phyloP scores from a whole-genome alignment of 1,139 yeast genomes.

The Protomyces macrosporus region DNA sequence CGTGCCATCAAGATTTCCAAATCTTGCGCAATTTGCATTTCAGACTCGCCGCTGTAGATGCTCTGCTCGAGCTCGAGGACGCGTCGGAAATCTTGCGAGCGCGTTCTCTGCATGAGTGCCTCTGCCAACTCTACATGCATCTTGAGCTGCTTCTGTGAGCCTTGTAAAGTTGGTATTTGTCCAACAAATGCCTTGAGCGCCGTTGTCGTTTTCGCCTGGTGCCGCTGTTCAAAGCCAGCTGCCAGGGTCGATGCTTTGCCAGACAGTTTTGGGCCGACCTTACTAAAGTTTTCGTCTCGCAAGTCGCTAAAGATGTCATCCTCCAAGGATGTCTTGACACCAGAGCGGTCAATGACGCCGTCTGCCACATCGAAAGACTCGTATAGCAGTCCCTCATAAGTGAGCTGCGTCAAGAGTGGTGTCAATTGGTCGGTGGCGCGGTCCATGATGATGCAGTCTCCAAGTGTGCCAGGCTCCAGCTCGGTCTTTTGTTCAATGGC shows the following conservation, averaged over 20 bases:
- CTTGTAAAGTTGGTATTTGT: slow-evolving; percentile 61
- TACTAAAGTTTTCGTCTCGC: slow-evolving; percentile 68
- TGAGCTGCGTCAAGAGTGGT: slow-evolving; percentile 67
- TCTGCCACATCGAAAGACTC: slow-evolving; percentile 55
- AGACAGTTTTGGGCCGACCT: slow-evolving; percentile 70
- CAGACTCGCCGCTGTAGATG: slow-evolving; percentile 54
- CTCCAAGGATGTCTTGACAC: slow-evolving; percentile 39
- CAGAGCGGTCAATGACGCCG: slow-evolving; percentile 34
- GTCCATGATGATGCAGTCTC: slow-evolving; percentile 65
- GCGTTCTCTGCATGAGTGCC: slow-evolving; percentile 53
- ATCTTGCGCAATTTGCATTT: slow-evolving; percentile 48
- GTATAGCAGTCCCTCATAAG: slow-evolving; percentile 76
- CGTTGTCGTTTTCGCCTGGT: slow-evolving; percentile 54
- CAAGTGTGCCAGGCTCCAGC: slow-evolving; percentile 33
- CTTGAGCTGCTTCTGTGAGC: slow-evolving; percentile 61
- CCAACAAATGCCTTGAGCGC: slow-evolving; percentile 70
- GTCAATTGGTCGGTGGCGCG: slow-evolving; percentile 69
- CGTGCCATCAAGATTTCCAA: slow-evolving; percentile 50
- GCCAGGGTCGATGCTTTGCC: slow-evolving; percentile 67
- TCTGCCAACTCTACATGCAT: slow-evolving; percentile 72
- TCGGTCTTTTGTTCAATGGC: slow-evolving; percentile 28
- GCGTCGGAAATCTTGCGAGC: slow-evolving; percentile 48
- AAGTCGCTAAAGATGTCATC: slow-evolving; percentile 49
- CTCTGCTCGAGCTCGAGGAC: slow-evolving; percentile 71
- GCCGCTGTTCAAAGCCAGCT: slow-evolving; percentile 58